Evolutionary conservation across 768 basidiomycete species (phyloP), one percentile per base, ranked within the genome.

Genomic region (Strobilomyces echinocephalus): DNA sequence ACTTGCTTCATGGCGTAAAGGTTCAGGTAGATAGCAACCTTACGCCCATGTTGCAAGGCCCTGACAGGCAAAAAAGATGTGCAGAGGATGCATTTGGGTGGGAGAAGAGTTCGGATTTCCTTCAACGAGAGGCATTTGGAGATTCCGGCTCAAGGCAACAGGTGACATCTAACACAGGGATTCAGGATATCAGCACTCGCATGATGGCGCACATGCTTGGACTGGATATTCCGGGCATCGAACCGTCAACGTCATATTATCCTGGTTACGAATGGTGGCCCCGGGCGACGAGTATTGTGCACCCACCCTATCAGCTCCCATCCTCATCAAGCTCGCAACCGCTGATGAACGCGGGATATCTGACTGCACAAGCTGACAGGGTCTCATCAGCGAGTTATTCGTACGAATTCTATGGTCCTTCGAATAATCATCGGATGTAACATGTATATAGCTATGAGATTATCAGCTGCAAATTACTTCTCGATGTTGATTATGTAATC

Each of bases 121-220:
- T 71, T 30, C 77, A 75, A 53, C 74, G 70, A 20, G 77, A 77
- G 52, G 66, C 62, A 1, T 76, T 74, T 54, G 68, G 65, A 46
- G 63, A 53, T 49, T 52, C 56, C 46, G 58, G 46, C 45, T 58
- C 61, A 50, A 66, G 57, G 45, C 67, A 60, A 51, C 65, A 49
- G 44, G 60, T 58, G 60, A 61, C 60, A 43, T 50, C 56, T 31
- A 52, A 50, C 21, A 43, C 59, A 21, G 83, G 82, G 35, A 79
- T 83, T 28, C 84, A 85, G 61, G 84, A 84, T 56, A 71, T 85
- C 52, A 79, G 79, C 56, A 80, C 79, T 33, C 77, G 82, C 44
- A 76, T 86, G 53, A 85, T 86, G 83, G 84, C 84, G 14, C 82
- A 85, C 60, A 86, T 86, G 83, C 69, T 86, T 21, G 84, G 83